Evolutionary conservation across 2,329 filamentous ascomycete genomes (phyloP), one percentile per base, ranked within the genome.

Genomic region (Tricladium varicosporioides): DNA sequence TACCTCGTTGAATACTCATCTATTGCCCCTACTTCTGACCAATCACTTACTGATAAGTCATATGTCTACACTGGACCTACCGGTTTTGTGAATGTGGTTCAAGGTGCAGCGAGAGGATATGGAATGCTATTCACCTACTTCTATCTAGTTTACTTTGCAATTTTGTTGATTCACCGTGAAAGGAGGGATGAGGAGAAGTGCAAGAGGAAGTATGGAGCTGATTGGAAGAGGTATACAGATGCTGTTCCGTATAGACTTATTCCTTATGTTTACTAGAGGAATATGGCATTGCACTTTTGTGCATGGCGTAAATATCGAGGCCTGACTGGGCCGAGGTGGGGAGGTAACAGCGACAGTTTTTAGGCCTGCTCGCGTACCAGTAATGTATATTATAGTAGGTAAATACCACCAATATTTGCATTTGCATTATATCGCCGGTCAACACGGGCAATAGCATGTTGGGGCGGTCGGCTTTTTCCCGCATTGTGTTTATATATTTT

Each of bases 121-220:
- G 92, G 88, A 48, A 92, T 92, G 74, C 77, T 92, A 47, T 83
- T 97, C 64, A 96, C 92, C 0, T 97, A 97, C 77, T 97, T 97
- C 71, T 97, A 95, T 76, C 80, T 97, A 65, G 68, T 96, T 7
- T 97, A 97, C 77, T 97, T 97, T 76, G 92, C 86, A 2, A 76
- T 96, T 11, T 75, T 97, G 60, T 80, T 97, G 10, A 78, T 97
- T 53, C 93, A 97, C 71, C 88, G 93, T 16, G 92, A 96, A 71
- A 78, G 85, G 57, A 82, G 93, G 53, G 93, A 97, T 65, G 92
- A 97, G 65, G 89, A 91, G 71, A 96, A 96, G 79, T 97, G 93
- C 73, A 79, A 82, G 61, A 83, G 83, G 70, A 97, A 97, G 80
- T 97, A 97, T 69, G 92, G 92, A 22, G 86, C 86, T 65, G 92